Evolutionary conservation across 2,329 filamentous ascomycete species (phyloP), one percentile per base, ranked within the genome.

Genomic region (Corinectria fuckeliana): DNA sequence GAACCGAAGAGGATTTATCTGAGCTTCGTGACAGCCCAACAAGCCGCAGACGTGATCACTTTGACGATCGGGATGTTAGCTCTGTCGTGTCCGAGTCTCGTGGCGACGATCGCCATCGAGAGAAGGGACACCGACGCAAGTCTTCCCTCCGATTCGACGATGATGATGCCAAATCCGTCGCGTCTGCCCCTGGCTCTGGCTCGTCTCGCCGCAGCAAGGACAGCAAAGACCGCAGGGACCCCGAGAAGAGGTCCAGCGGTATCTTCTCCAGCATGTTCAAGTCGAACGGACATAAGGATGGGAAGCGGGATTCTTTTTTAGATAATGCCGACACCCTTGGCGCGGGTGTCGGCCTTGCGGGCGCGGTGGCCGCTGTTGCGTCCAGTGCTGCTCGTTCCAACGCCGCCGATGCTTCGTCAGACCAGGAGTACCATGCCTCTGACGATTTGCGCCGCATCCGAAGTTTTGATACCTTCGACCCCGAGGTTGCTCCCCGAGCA

Each of bases 271-370:
- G 77, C 67, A 77, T 83, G 61, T 78, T 82, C 72, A 81, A 79
- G 61, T 75, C 76, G 10, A 76, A 77, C 47, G 76, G 76, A 58
- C 73, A 60, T 64, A 77, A 76, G 49, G 76, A 78, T 56, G 77
- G 75, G 51, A 72, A 73, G 62, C 77, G 78, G 74, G 75, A 82
- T 78, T 85, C 85, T 88, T 88, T 89, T 88, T 88, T 88, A 88
- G 87, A 77, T 88, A 86, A 84, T 82, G 84, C 87, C 86, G 86
- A 80, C 83, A 88, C 82, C 82, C 80, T 84, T 85, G 86, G 86
- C 86, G 84, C 83, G 81, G 85, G 86, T 88, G 86, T 79, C 85
- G 86, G 87, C 83, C 73, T 84, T 76, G 81, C 79, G 78, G 80
- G 81, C 76, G 80, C 78, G 73, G 80, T 76, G 64, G 76, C 75